Conservation (phyloP, 768 basidiomycete genomes). For the Leccinum barrowsii region DNA sequence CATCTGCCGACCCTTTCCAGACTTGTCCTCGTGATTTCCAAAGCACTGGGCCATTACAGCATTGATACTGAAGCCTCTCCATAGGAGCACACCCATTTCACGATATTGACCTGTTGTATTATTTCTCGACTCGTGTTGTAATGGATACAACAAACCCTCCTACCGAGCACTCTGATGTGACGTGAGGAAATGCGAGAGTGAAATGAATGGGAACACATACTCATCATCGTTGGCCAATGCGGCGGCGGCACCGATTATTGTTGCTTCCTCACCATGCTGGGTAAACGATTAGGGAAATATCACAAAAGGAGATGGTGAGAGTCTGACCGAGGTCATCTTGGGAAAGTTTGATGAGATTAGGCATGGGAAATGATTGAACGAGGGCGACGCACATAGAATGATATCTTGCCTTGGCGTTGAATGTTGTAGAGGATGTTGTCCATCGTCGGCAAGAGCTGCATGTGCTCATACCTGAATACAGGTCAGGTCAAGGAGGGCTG, state of each 20-base stretch:
- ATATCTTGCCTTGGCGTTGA: constrained; percentile 91
- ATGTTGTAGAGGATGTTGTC: constrained; percentile 90
- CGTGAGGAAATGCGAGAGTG: constrained; percentile 8
- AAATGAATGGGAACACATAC: constrained; percentile 41
- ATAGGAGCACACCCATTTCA: constrained; percentile 87
- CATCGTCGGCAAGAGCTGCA: constrained; percentile 76
- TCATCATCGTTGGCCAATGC: constrained; percentile 81
- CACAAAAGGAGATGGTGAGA: neutral
- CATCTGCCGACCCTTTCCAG: constrained; percentile 89
- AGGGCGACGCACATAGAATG: constrained; percentile 67
- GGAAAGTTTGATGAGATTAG: constrained; percentile 4
- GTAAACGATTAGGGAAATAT: constrained; percentile 1
- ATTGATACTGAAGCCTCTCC: constrained; percentile 79
- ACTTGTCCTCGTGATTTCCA: constrained; percentile 75
- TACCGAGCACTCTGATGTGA: constrained; percentile 64
- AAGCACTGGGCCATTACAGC: constrained; percentile 91
- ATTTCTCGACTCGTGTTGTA: neutral
- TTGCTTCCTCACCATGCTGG: constrained; percentile 89
- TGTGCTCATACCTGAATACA: constrained; percentile 61
- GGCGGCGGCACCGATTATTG: constrained; percentile 85
- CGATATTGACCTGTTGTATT: constrained; percentile 74
- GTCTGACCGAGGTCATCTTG: constrained; percentile 80
- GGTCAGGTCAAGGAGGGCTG: neutral
- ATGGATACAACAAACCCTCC: constrained; percentile 6
- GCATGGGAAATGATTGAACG: neutral